phyloP scores from a whole-genome alignment of 345 rosid genomes.

The Populus ilicifolia region DNA sequence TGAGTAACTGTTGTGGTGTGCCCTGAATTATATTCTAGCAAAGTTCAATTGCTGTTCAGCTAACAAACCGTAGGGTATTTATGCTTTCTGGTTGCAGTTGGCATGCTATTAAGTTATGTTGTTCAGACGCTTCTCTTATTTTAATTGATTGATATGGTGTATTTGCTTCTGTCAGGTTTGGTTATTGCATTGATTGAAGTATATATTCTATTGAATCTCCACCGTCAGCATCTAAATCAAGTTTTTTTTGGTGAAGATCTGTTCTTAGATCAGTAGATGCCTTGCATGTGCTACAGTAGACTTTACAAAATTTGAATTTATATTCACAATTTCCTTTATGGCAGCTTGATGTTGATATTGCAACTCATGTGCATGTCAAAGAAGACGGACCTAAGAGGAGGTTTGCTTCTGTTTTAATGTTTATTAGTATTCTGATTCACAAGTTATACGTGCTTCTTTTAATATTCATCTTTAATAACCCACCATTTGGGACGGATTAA shows the following conservation, averaged over 20 bases:
- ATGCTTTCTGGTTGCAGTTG: not conserved
- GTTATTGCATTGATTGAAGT: not conserved
- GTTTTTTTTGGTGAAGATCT: not conserved
- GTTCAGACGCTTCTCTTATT: not conserved
- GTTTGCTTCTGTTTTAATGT: slow-evolving; percentile 30
- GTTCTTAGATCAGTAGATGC: not conserved
- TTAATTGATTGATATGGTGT: not conserved
- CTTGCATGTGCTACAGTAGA: not conserved
- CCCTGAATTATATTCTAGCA: not conserved
- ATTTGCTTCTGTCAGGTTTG: not conserved
- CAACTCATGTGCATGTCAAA: slow-evolving; percentile 67
- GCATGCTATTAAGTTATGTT: not conserved
- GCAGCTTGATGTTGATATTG: slow-evolving; percentile 89
- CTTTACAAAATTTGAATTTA: not conserved
- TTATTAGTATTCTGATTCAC: not conserved
- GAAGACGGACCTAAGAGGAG: slow-evolving; percentile 89
- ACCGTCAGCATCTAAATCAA: not conserved
- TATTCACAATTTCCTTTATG: slow-evolving; percentile 15
- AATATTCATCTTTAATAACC: not conserved
- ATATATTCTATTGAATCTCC: not conserved
- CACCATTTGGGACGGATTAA: not conserved
- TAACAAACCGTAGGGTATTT: not conserved
- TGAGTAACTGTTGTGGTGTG: not conserved
- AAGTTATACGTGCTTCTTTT: not conserved
- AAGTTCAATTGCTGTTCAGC: not conserved